Base-by-base conservation (phyloP, 1,284 basidiomycete species). In the Cutaneotrichosporon arboriforme region DNA sequence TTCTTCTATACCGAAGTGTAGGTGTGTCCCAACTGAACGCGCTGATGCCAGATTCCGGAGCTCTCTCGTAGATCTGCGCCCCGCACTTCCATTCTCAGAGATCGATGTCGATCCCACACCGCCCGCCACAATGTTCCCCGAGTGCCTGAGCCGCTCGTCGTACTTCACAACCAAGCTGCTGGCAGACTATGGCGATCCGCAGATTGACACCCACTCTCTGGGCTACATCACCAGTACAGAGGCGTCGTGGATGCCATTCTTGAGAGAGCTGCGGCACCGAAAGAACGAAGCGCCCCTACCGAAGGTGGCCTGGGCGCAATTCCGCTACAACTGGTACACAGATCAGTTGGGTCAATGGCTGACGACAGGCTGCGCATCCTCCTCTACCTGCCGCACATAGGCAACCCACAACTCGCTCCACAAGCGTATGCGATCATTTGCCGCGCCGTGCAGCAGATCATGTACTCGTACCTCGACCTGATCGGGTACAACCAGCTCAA, bases 1-100 rank as follows among this genome's bases (percentile, higher is more conserved):
- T 61, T 51, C 49, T 51, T 58, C 26, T 66, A 66, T 49, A 52
- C 53, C 23, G 66, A 68, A 26, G 58, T 53, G 64, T 66, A 5
- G 10, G 34, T 23, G 12, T 8, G 9, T 9, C 17, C 14, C n/a
- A 12, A 7, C 42, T 31, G n/a, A 35, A 17, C 8, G 4, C 15
- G 23, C 55, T 48, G 40, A 38, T 18, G 7, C 4, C 48, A 65
- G 62, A 12, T 58, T 65, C 39, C 40, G 54, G 10, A 51, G 63
- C 10, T 54, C 54, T 17, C 46, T 65, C 13, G 52, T 54, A 8
- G 63, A 64, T 22, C 51, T 61, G 21, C 36, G 46, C 4, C 60
- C 61, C 9, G 52, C 45, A 15, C 42, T 65, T n/a, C 55, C 63
- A 13, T 36, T 65, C 15, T n/a, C 33, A 20, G 57, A 62, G 20